Base-by-base conservation (phyloP, 2,329 filamentous ascomycete genomes). In the Penicillium aurantiogriseum region DNA sequence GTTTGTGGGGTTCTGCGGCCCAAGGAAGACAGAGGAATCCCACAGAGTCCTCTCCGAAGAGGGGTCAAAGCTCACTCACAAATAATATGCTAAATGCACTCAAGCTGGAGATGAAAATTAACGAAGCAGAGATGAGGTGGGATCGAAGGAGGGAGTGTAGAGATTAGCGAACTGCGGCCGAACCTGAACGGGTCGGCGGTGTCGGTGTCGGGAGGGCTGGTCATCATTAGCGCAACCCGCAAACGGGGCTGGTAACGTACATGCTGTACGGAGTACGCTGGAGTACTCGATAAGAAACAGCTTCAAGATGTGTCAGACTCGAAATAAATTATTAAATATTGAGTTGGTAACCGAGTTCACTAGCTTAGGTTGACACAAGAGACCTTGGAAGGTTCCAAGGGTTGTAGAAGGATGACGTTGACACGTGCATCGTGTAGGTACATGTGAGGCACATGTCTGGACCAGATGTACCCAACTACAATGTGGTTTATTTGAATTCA, bases 1-100 rank as follows among this genome's bases (percentile, higher is more conserved):
- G 54, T 61, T 60, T 67, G 64, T 64, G 64, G 63, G 63, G 64
- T 57, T 52, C 54, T 47, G 53, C 49, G 48, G 51, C 44, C 55
- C 48, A 56, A 50, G 54, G 59, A 63, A 66, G 52, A 54, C 43
- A 44, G 60, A 51, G 59, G 58, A 63, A 66, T 54, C 59, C 17
- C 53, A 46, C 29, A 65, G 56, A 66, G 43, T 29, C 23, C 11
- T 29, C 25, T 21, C 21, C 25, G 11, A 23, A 44, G 27, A 36
- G 51, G 35, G 47, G 15, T 46, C 43, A 54, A 38, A 42, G 36
- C 19, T 56, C 43, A 67, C 65, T 66, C 62, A 67, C 65, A 63
- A 52, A 58, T 54, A 51, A 56, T 17, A 31, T 56, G 21, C 52
- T 48, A 54, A 19, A 54, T 52, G 21, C 51, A 51, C 39, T 47